Evolutionary conservation across 768 basidiomycete species (phyloP).

Genomic region (Hygrophoropsis aurantiaca): DNA sequence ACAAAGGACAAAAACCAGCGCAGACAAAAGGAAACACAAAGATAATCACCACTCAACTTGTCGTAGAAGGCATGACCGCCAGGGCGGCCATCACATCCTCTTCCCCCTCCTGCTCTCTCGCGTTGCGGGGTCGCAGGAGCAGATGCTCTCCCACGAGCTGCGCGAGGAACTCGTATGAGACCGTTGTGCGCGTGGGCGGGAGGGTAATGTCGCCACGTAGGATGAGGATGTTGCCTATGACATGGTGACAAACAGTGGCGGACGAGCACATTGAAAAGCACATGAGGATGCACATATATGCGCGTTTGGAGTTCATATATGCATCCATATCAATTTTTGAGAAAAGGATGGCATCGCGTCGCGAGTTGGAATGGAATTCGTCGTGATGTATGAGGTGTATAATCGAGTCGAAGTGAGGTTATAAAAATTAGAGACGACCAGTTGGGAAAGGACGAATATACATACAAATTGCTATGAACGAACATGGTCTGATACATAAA

Average conservation of each 20-base stretch:
- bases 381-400: too few species aligned
- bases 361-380: conserved; percentile 1
- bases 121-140: conserved; percentile 54
- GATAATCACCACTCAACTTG: conserved; percentile 50
- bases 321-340: too few species aligned
- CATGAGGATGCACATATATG: too few species aligned
- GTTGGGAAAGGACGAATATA: too few species aligned
- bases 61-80: conserved; percentile 56
- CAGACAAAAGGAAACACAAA: not conserved
- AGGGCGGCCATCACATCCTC: conserved; percentile 32
- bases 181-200: conserved; percentile 62
- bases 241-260: not conserved
- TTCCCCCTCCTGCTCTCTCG: too few species aligned
- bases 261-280: not conserved
- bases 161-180: conserved; percentile 84
- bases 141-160: conserved; percentile 84
- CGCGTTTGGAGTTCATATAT: not conserved
- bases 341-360: conserved; percentile 2
- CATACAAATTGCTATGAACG: conserved; percentile 87
- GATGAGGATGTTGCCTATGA: conserved; percentile 81
- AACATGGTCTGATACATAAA: conserved; percentile 80
- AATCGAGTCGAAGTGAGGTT: too few species aligned
- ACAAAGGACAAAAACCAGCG: not conserved
- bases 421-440: too few species aligned
- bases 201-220: conserved; percentile 81